These are phyloP conservation scores for Wallacemonas collosoma DNA, from an alignment of 208 protist genomes.

Conservation along the genomic window DNA sequence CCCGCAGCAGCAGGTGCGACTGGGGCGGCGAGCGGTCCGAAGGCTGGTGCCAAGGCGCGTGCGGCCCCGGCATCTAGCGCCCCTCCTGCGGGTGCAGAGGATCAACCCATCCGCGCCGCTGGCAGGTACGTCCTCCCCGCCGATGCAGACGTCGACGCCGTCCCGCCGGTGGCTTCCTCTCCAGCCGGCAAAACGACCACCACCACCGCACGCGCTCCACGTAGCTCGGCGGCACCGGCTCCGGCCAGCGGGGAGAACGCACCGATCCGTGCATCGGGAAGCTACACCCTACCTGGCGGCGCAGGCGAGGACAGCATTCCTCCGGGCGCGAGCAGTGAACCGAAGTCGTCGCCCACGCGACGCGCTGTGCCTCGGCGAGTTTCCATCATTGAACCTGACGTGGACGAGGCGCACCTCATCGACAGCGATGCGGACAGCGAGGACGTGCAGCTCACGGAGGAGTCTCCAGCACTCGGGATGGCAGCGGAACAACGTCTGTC, in stretches of 20 bases:
- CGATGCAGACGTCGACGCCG: constrained; percentile 19
- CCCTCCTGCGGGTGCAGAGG: constrained; percentile 9
- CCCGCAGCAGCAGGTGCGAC: not conserved
- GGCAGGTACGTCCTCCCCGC: constrained; percentile 18
- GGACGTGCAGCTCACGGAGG: constrained; percentile 15
- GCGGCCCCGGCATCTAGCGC: not conserved
- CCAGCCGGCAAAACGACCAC: not conserved
- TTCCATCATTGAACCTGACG: not conserved
- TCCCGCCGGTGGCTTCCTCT: not conserved
- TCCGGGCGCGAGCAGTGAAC: not conserved
- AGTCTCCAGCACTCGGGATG: constrained; percentile 1
- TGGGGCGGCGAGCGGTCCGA: not conserved
- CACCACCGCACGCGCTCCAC: not conserved
- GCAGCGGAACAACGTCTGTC: constrained; percentile 25
- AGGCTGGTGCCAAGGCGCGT: not conserved
- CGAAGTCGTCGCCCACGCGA: not conserved
- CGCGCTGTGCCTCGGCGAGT: constrained; percentile 1
- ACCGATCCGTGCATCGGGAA: constrained; percentile 9
- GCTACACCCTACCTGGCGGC: constrained; percentile 1
- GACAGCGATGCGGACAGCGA: constrained; percentile 20
- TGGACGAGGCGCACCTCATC: not conserved
- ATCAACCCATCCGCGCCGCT: constrained; percentile 24
- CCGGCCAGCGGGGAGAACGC: constrained; percentile 9
- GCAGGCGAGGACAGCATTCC: constrained; percentile 1
- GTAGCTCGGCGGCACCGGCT: not conserved